Evolutionary conservation across 495 filamentous ascomycete species (phyloP).

Genomic region (Immersiella caudata): DNA sequence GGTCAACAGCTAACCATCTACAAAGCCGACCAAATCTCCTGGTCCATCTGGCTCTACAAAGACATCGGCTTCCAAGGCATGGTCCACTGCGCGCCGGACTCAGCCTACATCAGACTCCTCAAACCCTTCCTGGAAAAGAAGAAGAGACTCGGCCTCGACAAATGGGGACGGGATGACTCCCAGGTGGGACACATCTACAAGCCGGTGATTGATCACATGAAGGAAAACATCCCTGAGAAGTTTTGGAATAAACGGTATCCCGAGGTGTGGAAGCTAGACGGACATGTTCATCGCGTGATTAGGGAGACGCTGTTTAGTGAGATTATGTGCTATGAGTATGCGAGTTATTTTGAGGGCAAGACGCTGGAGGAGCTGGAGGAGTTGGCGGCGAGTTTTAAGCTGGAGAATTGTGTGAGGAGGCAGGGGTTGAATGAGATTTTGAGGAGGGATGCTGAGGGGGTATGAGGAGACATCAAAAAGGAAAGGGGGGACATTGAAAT

Average conservation of each 20-base stretch:
- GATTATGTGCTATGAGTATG: conserved; percentile 60
- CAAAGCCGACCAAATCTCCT: conserved; percentile 56
- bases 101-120: conserved; percentile 55
- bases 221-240: conserved; percentile 29
- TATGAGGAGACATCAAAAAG: too few relatives aligned
- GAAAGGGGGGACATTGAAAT: too few relatives aligned
- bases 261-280: conserved; percentile 57
- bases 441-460: conserved; percentile 26
- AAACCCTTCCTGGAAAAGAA: conserved; percentile 60
- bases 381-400: conserved; percentile 58
- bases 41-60: conserved; percentile 70
- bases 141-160: conserved; percentile 53
- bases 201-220: conserved; percentile 33
- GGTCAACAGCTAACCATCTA: conserved; percentile 62
- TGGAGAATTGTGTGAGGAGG: conserved; percentile 59
- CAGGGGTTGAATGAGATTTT: conserved; percentile 60
- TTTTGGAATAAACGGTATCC: conserved; percentile 54
- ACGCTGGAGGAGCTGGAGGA: conserved; percentile 56
- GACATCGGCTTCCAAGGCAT: conserved; percentile 68
- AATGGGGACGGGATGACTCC: conserved; percentile 54
- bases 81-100: conserved; percentile 54
- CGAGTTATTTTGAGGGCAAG: conserved; percentile 59
- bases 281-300: conserved; percentile 56
- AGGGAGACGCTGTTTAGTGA: conserved; percentile 57
- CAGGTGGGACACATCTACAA: conserved; percentile 34